These are phyloP conservation scores for Lactifluus subvellereus DNA, from an alignment of 768 basidiomycete species.

Conservation along the genomic window DNA sequence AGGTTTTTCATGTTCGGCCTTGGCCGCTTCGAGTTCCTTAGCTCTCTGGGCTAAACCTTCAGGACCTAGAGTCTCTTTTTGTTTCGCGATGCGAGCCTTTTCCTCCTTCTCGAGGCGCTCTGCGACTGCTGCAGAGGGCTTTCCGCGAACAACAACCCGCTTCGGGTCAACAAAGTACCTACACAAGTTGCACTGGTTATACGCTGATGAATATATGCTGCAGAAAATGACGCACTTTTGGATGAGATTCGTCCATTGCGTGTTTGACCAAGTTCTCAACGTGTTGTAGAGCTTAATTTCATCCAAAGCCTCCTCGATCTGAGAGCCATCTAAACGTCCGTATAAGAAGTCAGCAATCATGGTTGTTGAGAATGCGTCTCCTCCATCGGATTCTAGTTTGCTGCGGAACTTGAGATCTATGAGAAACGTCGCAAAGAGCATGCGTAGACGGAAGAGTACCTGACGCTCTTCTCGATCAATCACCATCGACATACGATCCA, in stretches of 20 bases:
- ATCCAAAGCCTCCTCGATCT: constrained; percentile 66
- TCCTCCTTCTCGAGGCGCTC: constrained; percentile 77
- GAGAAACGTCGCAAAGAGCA: background rate
- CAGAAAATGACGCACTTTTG: constrained; percentile 47
- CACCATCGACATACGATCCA: constrained; percentile 83
- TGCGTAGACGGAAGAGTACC: constrained; percentile 33
- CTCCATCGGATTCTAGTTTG: constrained; percentile 75
- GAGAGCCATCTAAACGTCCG: constrained; percentile 74
- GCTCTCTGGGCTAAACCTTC: constrained; percentile 72
- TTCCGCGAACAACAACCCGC: constrained; percentile 74
- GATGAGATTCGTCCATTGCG: constrained; percentile 74
- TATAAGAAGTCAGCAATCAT: constrained; percentile 85
- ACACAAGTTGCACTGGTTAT: background rate
- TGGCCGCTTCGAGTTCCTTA: constrained; percentile 69
- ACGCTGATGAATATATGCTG: background rate
- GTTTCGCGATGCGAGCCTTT: constrained; percentile 65
- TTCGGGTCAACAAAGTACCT: constrained; percentile 79
- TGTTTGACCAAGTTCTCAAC: constrained; percentile 64
- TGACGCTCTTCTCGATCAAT: constrained; percentile 86
- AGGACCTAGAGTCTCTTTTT: constrained; percentile 65
- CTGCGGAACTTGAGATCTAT: constrained; percentile 57
- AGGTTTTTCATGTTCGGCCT: constrained; percentile 75
- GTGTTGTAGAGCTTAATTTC: constrained; percentile 67
- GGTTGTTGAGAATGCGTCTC: constrained; percentile 67
- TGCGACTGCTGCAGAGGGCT: constrained; percentile 80